Conservation (phyloP, 805 yeast species). For the Suhomyces xylopsoci region DNA sequence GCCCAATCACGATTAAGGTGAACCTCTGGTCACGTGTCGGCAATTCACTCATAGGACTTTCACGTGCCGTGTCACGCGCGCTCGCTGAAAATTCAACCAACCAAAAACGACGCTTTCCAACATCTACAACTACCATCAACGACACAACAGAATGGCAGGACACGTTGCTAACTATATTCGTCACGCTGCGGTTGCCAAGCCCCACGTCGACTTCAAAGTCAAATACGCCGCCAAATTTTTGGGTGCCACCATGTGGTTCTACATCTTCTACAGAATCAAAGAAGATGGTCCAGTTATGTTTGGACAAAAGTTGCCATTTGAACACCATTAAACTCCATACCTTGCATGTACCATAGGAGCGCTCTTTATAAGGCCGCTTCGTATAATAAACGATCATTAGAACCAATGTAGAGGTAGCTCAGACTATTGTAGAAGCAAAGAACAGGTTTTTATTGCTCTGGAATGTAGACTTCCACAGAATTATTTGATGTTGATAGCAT, state of each 20-base stretch:
- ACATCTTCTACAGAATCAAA: constrained; percentile 77
- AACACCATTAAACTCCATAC: constrained; percentile 25
- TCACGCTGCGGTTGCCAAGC: constrained; percentile 64
- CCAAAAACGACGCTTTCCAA: constrained; percentile 5
- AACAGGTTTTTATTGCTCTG: too few relatives aligned
- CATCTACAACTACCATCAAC: not conserved
- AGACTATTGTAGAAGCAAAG: not conserved
- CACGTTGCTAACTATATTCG: constrained; percentile 41
- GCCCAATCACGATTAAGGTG: too few relatives aligned
- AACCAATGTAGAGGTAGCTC: not conserved
- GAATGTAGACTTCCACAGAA: too few relatives aligned
- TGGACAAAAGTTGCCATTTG: constrained; percentile 41
- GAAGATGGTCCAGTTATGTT: constrained; percentile 66
- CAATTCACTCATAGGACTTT: too few relatives aligned
- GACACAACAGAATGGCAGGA: constrained; percentile 35
- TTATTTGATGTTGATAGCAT: too few relatives aligned
- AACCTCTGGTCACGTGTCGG: too few relatives aligned
- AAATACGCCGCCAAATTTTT: constrained; percentile 60
- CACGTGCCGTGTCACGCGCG: not conserved
- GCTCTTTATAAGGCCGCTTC: not conserved
- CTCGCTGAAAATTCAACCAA: constrained; percentile 3
- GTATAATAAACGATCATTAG: not conserved
- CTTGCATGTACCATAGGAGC: not conserved
- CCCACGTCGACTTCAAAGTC: constrained; percentile 59
- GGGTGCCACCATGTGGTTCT: constrained; percentile 89